Percentiles rank a stretch among this genome's conserved stretches.
phyloP scores from a whole-genome alignment of 805 yeast species.

The Kluyveromyces nonfermentans region DNA sequence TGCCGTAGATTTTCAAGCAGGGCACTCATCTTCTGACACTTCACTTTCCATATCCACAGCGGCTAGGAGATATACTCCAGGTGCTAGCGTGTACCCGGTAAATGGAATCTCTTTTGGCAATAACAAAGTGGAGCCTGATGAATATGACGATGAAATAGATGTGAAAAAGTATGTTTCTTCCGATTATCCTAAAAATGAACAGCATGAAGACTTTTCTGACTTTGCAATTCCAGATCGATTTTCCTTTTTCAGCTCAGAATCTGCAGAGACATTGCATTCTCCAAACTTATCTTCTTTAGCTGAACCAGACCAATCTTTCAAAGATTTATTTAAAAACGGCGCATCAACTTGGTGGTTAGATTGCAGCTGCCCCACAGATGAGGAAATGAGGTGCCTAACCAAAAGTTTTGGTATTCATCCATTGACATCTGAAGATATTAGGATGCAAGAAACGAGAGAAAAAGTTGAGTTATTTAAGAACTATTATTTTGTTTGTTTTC shows the following conservation, averaged over 20 bases:
- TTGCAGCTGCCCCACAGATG: conserved; percentile 87
- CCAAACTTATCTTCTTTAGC: conserved; percentile 76
- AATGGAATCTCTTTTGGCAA: conserved; percentile 34
- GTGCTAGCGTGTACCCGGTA: conserved; percentile 1
- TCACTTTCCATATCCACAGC: conserved; percentile 36
- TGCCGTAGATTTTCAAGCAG: not conserved
- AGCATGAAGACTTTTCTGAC: not conserved
- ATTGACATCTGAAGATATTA: conserved; percentile 92
- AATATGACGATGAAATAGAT: conserved; percentile 4
- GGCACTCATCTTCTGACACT: conserved; percentile 27
- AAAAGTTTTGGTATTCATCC: conserved; percentile 97
- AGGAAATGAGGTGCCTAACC: conserved; percentile 84
- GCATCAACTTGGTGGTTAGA: conserved; percentile 95
- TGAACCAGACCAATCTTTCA: conserved; percentile 52
- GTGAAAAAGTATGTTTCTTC: not conserved
- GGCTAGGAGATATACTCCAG: conserved; percentile 57
- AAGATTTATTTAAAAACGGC: conserved; percentile 59
- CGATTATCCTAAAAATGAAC: not conserved
- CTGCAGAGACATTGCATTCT: conserved; percentile 83
- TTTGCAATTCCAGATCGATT: conserved; percentile 59
- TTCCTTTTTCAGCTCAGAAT: conserved; percentile 70
- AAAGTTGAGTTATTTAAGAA: conserved; percentile 86
- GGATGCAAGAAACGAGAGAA: conserved; percentile 95
- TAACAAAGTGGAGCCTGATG: conserved; percentile 31
- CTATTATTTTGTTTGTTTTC: conserved; percentile 94